Base-by-base conservation (phyloP, 805 yeast species). In the Millerago galiae region DNA sequence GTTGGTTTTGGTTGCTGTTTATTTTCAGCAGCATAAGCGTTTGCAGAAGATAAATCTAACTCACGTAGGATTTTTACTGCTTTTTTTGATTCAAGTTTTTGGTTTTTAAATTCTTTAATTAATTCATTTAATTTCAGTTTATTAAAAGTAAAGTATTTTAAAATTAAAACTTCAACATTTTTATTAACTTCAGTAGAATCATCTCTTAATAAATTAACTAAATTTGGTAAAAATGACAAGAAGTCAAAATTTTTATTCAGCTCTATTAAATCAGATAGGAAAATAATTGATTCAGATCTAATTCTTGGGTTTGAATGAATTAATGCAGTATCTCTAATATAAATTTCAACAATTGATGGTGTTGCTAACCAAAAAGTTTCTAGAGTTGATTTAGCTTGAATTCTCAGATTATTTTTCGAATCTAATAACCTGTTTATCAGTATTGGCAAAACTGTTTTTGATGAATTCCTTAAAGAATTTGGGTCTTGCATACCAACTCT, bases 401-500 rank as follows among this genome's bases (percentile, higher is more conserved):
- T 52, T 38, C 62, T 63, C 3, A 68, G 53, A 11, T 63, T 52
- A 0, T 60, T 37, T 37, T 65, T 71, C 1, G 63, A 49, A 45
- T 73, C 78, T 6, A 68, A 67, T 28, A 79, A 55, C 30, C 71
- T 61, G 37, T 66, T 66, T 11, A 79, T 56, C n/a, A 79, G 50
- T 7, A 75, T 66, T 2, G 84, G 84, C 5, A 79, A 55, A 3
- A 75, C 71, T 18, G 66, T 57, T 41, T 62, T 65, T 32, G 73
- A 65, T 31, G 72, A 71, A 2, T 60, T 55, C 45, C 62, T 62
- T 34, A 79, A 60, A 0, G 71, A 63, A 9, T 58, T 53, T 2
- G 67, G 59, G 49, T 77, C 81, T 58, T 79, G 84, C 59, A 76
- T 72, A 37, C 77, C 71, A 6, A 79, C 74, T 16, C 84, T 60